These are phyloP conservation scores for Paxillus ammoniavirescens DNA, from an alignment of 768 basidiomycete genomes.

Conservation along the genomic window DNA sequence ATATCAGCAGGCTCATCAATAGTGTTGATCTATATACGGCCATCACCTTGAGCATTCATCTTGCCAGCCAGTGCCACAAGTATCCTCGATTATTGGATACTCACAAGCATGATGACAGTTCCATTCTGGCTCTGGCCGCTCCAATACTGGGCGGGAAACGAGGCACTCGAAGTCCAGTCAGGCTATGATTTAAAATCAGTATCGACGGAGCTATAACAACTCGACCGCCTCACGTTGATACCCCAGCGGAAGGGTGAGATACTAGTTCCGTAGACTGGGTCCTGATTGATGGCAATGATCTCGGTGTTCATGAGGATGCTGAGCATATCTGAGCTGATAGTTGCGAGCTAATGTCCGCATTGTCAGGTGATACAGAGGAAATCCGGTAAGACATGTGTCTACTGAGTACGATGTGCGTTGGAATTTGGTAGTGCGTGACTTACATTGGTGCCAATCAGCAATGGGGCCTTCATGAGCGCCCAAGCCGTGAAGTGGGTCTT, in stretches of 20 bases:
- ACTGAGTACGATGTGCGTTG: background rate
- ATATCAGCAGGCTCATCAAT: conserved; percentile 52
- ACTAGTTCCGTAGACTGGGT: conserved; percentile 56
- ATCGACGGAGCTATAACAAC: background rate
- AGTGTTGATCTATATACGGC: conserved; percentile 48
- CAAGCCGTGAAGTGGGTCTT: conserved; percentile 72
- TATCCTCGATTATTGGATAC: conserved; percentile 5
- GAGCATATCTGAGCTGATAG: conserved; percentile 47
- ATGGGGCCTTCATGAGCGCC: conserved; percentile 66
- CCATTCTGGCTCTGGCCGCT: conserved; percentile 63
- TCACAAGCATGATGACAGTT: conserved; percentile 64
- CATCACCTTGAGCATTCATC: background rate
- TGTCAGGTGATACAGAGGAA: too few species aligned
- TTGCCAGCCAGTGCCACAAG: background rate
- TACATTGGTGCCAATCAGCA: conserved; percentile 62
- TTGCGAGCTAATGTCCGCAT: conserved; percentile 41
- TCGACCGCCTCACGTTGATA: conserved; percentile 45
- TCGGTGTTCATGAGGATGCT: conserved; percentile 59
- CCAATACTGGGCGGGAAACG: conserved; percentile 66
- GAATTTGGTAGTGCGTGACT: conserved; percentile 13
- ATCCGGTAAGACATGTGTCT: too few species aligned
- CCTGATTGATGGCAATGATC: conserved; percentile 67
- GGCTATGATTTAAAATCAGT: conserved; percentile 20
- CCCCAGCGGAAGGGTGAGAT: conserved; percentile 72
- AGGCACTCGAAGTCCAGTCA: conserved; percentile 36